Percentiles rank a stretch among this genome's conserved stretches.
Evolutionary conservation across 2,329 filamentous ascomycete genomes (phyloP).

Genomic region (Neodidymelliopsis sp.): DNA sequence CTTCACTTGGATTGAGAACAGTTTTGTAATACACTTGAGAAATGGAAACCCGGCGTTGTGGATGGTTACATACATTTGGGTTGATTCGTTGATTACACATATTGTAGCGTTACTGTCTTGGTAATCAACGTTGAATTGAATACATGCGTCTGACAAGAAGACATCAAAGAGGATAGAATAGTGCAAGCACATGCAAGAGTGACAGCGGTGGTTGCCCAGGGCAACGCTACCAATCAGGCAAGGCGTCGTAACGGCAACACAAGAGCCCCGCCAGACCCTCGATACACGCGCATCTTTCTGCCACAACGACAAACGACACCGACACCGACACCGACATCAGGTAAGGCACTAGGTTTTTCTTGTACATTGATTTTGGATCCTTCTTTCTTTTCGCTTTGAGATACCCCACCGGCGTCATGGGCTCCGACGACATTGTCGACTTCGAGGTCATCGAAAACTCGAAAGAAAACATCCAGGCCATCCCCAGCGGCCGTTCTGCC

Average conservation of each 20-base stretch:
- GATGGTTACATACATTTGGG: too few relatives aligned
- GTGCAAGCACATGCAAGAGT: too few relatives aligned
- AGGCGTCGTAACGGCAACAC: slow-evolving; percentile 26
- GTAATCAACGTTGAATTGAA: too few relatives aligned
- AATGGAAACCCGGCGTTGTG: too few relatives aligned
- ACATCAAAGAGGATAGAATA: too few relatives aligned
- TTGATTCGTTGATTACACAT: too few relatives aligned
- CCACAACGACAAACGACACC: slow-evolving; percentile 30
- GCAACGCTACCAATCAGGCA: slow-evolving; percentile 28
- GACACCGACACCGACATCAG: slow-evolving; percentile 26
- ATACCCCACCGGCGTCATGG: slow-evolving; percentile 49
- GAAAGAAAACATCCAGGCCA: slow-evolving; percentile 96
- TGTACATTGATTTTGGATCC: slow-evolving; percentile 17
- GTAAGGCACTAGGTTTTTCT: slow-evolving; percentile 15
- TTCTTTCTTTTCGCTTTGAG: slow-evolving; percentile 33
- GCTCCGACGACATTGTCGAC: slow-evolving; percentile 59
- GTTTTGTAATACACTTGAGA: too few relatives aligned
- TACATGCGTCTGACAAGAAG: too few relatives aligned
- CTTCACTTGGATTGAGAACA: too few relatives aligned
- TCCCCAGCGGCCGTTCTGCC: slow-evolving; percentile 87
- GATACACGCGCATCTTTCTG: slow-evolving; percentile 22
- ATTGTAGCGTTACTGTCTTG: too few relatives aligned
- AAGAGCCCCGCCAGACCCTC: slow-evolving; percentile 26
- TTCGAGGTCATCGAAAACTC: slow-evolving; percentile 96
- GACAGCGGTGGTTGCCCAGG: too few relatives aligned